Conservation (phyloP, 1,284 basidiomycete species). For the Sanghuangporus baumii region DNA sequence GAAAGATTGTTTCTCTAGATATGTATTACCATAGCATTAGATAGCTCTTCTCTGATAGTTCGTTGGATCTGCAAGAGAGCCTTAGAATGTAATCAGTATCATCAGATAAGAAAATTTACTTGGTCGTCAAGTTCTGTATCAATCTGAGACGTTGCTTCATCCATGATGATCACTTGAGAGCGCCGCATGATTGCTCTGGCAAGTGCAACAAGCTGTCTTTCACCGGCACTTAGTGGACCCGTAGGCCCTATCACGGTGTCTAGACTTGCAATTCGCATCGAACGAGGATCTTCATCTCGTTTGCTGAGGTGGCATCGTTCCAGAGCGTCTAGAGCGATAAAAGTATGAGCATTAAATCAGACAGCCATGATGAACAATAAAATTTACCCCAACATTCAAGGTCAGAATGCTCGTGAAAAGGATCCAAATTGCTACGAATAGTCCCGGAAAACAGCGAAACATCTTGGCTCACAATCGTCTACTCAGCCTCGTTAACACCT, state of each 20-base stretch:
- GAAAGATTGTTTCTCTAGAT: background rate
- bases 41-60: constrained; percentile 74
- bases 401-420: constrained; percentile 56
- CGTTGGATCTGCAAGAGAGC: constrained; percentile 57
- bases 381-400: constrained; percentile 47
- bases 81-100: constrained; percentile 1
- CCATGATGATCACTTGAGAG: constrained; percentile 80
- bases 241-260: constrained; percentile 64
- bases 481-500: constrained; percentile 3
- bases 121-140: constrained; percentile 68
- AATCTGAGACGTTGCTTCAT: constrained; percentile 78
- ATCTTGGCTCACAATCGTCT: constrained; percentile 82
- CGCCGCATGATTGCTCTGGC: constrained; percentile 69
- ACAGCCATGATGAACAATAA: background rate
- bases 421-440: constrained; percentile 74
- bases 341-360: background rate
- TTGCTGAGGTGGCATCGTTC: constrained; percentile 57
- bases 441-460: constrained; percentile 84
- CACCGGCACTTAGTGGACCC: constrained; percentile 72
- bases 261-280: constrained; percentile 32
- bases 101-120: constrained; percentile 28
- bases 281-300: constrained; percentile 16
- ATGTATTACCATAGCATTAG: constrained; percentile 45
- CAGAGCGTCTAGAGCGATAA: constrained; percentile 37
- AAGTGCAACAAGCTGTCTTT: constrained; percentile 75